A percentile compares a stretch with the other conserved stretches of the same genome.
Evolutionary conservation across 2,329 filamentous ascomycete genomes (phyloP).

Genomic region (Monosporascus sp.): DNA sequence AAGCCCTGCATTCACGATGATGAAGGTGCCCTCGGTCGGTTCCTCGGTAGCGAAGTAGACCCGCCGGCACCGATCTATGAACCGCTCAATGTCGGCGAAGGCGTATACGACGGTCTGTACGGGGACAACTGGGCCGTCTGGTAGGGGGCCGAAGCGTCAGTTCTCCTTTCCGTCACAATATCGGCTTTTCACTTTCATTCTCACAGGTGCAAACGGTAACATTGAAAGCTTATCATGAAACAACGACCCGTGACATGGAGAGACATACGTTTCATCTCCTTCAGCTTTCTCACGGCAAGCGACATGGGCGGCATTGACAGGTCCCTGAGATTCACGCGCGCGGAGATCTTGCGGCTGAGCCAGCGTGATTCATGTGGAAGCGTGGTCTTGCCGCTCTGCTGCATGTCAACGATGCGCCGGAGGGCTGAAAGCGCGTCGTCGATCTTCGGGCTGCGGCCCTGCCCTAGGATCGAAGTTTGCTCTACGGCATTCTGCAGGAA

Average conservation of each 20-base stretch:
- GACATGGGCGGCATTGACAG: conserved; percentile 50
- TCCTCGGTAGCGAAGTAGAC: conserved; percentile 48
- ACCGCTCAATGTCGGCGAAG: conserved; percentile 44
- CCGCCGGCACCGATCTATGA: conserved; percentile 43
- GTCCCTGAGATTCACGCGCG: conserved; percentile 41
- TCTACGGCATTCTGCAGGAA: conserved; percentile 33
- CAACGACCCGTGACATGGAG: not conserved
- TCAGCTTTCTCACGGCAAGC: conserved; percentile 42
- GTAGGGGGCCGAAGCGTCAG: not conserved
- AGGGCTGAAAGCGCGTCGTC: conserved; percentile 45
- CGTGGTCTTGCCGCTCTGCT: conserved; percentile 24
- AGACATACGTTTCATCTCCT: conserved; percentile 39
- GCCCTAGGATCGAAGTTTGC: conserved; percentile 37
- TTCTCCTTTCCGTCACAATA: not conserved
- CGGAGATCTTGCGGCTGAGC: conserved; percentile 36
- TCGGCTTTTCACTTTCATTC: not conserved
- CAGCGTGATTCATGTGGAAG: not conserved
- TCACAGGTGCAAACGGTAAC: no score
- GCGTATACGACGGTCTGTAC: conserved; percentile 46
- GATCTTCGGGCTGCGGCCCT: conserved; percentile 42
- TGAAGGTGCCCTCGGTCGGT: conserved; percentile 43
- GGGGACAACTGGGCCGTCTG: conserved; percentile 38
- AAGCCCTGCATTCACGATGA: conserved; percentile 28
- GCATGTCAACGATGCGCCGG: conserved; percentile 47
- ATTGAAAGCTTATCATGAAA: not conserved